Base-by-base conservation (phyloP, 2,329 filamentous ascomycete genomes). In the Epichloe gansuensis region DNA sequence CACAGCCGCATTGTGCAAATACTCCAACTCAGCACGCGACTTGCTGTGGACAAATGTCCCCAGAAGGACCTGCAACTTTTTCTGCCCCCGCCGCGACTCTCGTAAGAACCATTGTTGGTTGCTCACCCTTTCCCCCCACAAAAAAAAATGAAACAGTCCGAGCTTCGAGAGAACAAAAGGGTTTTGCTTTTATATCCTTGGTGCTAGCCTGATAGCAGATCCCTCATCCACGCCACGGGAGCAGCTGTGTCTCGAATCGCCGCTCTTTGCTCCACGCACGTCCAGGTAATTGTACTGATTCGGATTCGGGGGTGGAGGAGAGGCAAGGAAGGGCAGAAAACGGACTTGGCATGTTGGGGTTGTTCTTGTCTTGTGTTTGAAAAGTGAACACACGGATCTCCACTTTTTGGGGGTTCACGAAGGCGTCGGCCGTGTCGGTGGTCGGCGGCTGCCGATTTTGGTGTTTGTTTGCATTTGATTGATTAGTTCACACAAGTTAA, bases 41-140 rank as follows among this genome's bases (percentile, higher is more conserved):
- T 69, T 74, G 63, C 73, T 73, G 63, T 81, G 76, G 53, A 82
- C 67, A 58, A 82, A 82, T 0, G 73, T 75, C 54, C 79, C 79
- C 39, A 75, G 61, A 58, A 80, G 77, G 21, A 81, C 59, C 59
- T 77, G 69, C 48, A 73, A 72, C 52, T 62, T 65, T 13, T 56
- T 50, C 12, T 54, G 52, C 37, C 61, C 50, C 50, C 57, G 60
- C 56, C 0, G 38, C 47, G 43, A 15, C 12, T 12, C 43, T 28
- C 3, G 52, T 48, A 8, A 31, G 49, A 21, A 34, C 53, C 56
- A 55, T 58, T 2, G 34, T 38, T 39, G 48, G 25, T 34, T 13
- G 15, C 28, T 39, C 15, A 2, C 35, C 5, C 4, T 9, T 39
- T 9, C 17, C 11, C 17, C 1, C 12, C 23, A 4, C 34, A 8